Base-by-base conservation (phyloP, 306 rosid species). In the Lathyrus tuberosus region DNA sequence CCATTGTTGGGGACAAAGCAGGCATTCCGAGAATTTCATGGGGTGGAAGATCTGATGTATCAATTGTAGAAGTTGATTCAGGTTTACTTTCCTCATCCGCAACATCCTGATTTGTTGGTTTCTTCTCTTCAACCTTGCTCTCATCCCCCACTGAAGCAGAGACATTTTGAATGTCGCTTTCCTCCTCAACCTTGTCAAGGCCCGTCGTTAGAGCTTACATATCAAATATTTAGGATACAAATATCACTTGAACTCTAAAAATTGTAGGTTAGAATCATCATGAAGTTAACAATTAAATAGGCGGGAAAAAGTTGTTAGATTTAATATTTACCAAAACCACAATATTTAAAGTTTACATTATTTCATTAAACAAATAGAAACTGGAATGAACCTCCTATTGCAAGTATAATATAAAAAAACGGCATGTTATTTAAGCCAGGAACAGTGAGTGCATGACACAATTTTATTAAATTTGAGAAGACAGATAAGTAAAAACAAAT, bases 1-100 rank as follows among this genome's bases (percentile, higher is more conserved):
- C 98, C 98, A 94, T 91, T 47, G 98, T 94, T 38, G 97, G 98
- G 64, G 98, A 90, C 78, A 91, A 83, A 69, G 98, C 98, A 33
- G 98, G 98, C 98, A 94, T 94, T 43, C 54, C 95, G 74, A 94
- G 79, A 61, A 94, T 42, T 74, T 77, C 6, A 71, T 91, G 98
- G 65, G 98, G 89, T 58, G 98, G 98, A 70, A 94, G 97, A 30
- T 83, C 84, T 70, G 96, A 80, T 16, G 84, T 52, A 65, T 70
- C 86, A 81, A 83, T 80, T 20, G 74, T 67, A 41, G 92, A 82
- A 76, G 75, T 77, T 75, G 89, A 67, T 81, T 84, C 96, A 76
- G 78, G 64, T 68, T 67, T 80, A 11, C 44, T 70, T 33, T 81
- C 88, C 75, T 77, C 86, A 67, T 60, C 80, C 74, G 62, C 57